Base-by-base conservation (phyloP, 2,329 filamentous ascomycete species). In the Magnaporthiopsis rhizophila region DNA sequence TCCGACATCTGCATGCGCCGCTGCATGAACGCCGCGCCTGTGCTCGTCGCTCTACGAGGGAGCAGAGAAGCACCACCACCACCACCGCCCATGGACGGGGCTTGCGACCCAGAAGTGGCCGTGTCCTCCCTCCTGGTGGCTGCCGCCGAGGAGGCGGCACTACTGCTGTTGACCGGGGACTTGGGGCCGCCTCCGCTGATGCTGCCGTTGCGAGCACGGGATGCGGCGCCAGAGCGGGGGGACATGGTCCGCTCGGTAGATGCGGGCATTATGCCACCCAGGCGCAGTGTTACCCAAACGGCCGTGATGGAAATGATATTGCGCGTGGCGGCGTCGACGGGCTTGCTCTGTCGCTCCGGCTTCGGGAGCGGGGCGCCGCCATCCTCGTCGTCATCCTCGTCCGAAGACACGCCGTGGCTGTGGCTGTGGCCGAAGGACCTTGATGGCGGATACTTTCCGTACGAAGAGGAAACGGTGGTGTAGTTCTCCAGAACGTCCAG, bases 401-500 rank as follows among this genome's bases (percentile, higher is more conserved):
- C 62, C 12, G 68, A 58, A 34, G 69, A 68, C 8, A 59, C 32
- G 30, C 60, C 62, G 50, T 64, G 62, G 66, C 64, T 26, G 67
- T 65, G 58, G 68, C 69, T 18, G 28, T 65, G 60, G 61, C 62
- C 63, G 38, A 75, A 70, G 1, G 75, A 69, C 30, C 78, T 76
- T 15, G 76, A 77, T 1, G 81, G 81, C 12, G 82, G 81, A 65
- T 80, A 79, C 53, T 76, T 78, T n/a, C 77, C 75, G 38, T 78
- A 76, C 0, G 82, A 81, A 8, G 79, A 73, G 0, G 83, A 81
- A 34, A 86, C 77, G 0, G 83, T 81, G 5, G 80, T 84, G 72
- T 91, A 93, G 3, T 79, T 81, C 68, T 93, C 87, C 66, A 86
- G 84, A 61, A 94, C 83, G 62, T 91, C 86, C 36, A 94, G 82